Percentiles rank a stretch among this genome's conserved stretches.
Conservation (phyloP, 202 grass and related monocot species). For the Carex arenaria region DNA sequence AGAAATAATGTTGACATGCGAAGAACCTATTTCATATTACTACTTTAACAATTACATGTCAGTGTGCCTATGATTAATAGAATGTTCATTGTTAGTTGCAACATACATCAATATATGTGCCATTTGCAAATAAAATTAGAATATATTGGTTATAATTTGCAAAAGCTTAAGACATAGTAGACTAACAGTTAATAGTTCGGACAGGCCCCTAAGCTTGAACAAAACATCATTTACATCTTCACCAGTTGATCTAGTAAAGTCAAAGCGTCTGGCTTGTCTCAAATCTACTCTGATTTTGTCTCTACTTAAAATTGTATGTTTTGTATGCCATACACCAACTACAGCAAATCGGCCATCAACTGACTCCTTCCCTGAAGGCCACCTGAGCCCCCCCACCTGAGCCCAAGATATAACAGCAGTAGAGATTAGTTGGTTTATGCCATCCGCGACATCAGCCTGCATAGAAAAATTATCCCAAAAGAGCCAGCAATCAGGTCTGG, state of each 20-base stretch:
- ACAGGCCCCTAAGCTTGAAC: constrained; percentile 43
- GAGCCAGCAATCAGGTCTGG: background rate
- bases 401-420: constrained; percentile 49
- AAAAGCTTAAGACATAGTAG: background rate
- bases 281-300: constrained; percentile 42
- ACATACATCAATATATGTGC: background rate
- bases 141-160: background rate
- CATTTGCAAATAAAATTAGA: background rate
- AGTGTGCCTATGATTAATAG: too few relatives aligned
- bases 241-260: constrained; percentile 27
- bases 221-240: constrained; percentile 51
- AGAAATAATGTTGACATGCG: background rate
- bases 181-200: constrained; percentile 48
- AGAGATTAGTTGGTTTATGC: constrained; percentile 42
- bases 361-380: constrained; percentile 52
- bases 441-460: constrained; percentile 47
- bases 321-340: constrained; percentile 37
- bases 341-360: constrained; percentile 40
- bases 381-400: constrained; percentile 54
- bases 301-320: constrained; percentile 41
- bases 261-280: constrained; percentile 47
- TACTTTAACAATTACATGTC: background rate
- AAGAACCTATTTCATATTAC: background rate
- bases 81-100: background rate
- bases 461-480: too few relatives aligned